These are phyloP conservation scores for Podospora sp. DNA, from an alignment of 495 filamentous ascomycete species.

Conservation along the genomic window DNA sequence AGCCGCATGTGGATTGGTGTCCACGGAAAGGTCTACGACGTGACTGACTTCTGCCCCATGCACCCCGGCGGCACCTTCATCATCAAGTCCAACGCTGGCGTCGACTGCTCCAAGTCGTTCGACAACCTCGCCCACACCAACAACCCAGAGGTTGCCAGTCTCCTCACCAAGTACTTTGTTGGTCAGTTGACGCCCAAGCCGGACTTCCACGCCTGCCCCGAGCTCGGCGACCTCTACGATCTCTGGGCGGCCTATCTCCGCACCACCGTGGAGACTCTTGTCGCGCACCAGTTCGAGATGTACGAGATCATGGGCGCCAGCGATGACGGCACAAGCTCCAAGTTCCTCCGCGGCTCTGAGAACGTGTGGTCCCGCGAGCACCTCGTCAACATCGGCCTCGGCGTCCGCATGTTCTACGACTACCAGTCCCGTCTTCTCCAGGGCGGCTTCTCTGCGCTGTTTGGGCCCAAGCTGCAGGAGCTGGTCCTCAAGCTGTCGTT, in stretches of 20 bases:
- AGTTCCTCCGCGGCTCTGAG: slow-evolving; percentile 26
- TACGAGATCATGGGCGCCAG: slow-evolving; percentile 50
- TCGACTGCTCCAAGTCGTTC: slow-evolving; percentile 55
- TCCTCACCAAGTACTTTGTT: slow-evolving; percentile 56
- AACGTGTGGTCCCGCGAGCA: slow-evolving; percentile 50
- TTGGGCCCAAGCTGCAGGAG: slow-evolving; percentile 52
- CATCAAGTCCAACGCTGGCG: slow-evolving; percentile 54
- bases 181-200: slow-evolving; percentile 52
- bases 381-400: slow-evolving; percentile 47
- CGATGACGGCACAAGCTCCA: slow-evolving; percentile 26
- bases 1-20: slow-evolving; percentile 56
- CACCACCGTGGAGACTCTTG: slow-evolving; percentile 50
- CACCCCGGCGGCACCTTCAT: slow-evolving; percentile 55
- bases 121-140: slow-evolving; percentile 56
- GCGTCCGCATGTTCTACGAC: slow-evolving; percentile 53
- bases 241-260: slow-evolving; percentile 51
- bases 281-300: slow-evolving; percentile 54
- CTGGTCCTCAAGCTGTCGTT: slow-evolving; percentile 55
- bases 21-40: slow-evolving; percentile 53
- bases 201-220: slow-evolving; percentile 43
- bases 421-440: slow-evolving; percentile 56
- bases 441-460: slow-evolving; percentile 51
- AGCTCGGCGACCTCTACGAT: slow-evolving; percentile 47
- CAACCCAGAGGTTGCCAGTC: slow-evolving; percentile 52
- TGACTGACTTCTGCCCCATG: slow-evolving; percentile 54